Conservation (phyloP, 768 basidiomycete genomes). For the Termitomyces titanicus region DNA sequence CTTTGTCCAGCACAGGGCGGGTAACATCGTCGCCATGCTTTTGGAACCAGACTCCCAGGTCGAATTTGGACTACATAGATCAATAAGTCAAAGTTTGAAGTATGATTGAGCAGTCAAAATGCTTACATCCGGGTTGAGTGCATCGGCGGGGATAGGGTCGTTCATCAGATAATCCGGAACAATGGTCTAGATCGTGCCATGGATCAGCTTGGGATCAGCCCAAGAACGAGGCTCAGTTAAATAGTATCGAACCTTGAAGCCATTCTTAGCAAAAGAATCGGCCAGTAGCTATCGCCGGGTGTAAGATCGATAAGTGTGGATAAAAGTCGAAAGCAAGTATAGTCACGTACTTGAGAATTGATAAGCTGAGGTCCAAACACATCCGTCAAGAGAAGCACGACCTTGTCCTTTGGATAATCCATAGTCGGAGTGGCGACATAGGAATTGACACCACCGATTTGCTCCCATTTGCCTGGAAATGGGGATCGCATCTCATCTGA, state of each 20-base stretch:
- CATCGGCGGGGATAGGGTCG: conserved; percentile 35
- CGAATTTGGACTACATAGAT: conserved; percentile 25
- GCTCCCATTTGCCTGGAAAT: conserved; percentile 41
- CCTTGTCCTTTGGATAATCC: conserved; percentile 53
- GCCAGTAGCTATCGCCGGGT: conserved; percentile 27
- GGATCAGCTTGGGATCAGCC: neutral
- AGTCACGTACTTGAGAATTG: conserved; percentile 40
- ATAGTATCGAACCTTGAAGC: conserved; percentile 33
- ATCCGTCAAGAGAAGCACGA: conserved; percentile 51
- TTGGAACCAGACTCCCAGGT: conserved; percentile 39
- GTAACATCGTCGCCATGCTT: conserved; percentile 37
- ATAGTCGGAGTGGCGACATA: conserved; percentile 52
- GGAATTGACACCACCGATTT: conserved; percentile 42
- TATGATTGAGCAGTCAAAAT: neutral
- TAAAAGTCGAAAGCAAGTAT: neutral
- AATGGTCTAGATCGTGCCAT: conserved; percentile 27
- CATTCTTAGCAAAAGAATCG: conserved; percentile 43
- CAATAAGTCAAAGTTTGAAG: neutral
- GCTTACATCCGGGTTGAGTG: conserved; percentile 29
- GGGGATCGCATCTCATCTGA: conserved; percentile 5
- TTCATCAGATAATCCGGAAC: conserved; percentile 39
- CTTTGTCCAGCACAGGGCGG: conserved; percentile 50
- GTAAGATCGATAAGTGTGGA: neutral
- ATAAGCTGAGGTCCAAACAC: conserved; percentile 45
- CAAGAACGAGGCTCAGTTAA: neutral